Evolutionary conservation across 1,284 basidiomycete genomes (phyloP).

Genomic region (Fomes fomentarius): DNA sequence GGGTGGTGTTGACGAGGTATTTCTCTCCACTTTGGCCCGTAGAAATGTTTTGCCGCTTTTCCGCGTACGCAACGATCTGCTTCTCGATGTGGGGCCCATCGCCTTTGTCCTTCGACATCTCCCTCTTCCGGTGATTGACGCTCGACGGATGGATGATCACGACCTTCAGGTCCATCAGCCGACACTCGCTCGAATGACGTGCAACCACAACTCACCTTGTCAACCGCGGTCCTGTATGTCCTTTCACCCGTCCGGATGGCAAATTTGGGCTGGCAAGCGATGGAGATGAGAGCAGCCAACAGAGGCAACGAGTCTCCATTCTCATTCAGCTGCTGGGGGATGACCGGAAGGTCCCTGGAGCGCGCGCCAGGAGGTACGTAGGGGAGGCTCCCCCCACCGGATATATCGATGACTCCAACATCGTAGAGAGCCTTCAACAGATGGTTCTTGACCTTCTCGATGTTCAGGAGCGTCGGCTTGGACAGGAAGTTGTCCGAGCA

Average conservation of each 20-base stretch:
- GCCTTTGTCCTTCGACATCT: conserved; percentile 45
- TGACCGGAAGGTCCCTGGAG: conserved; percentile 34
- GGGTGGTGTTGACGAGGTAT: conserved; percentile 82
- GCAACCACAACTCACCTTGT: conserved; percentile 89
- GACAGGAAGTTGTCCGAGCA: conserved; percentile 88
- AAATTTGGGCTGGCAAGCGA: conserved; percentile 93
- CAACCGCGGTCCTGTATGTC: conserved; percentile 78
- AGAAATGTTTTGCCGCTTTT: conserved; percentile 83
- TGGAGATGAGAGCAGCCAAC: conserved; percentile 85
- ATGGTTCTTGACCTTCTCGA: conserved; percentile 86
- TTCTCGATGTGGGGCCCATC: conserved; percentile 58
- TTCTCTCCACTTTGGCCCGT: conserved; percentile 55
- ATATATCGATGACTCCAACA: conserved; percentile 82
- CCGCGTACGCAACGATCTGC: conserved; percentile 84
- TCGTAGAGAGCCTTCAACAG: conserved; percentile 80
- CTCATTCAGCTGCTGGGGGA: conserved; percentile 74
- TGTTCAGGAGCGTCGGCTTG: conserved; percentile 81
- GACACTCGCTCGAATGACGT: too few species aligned
- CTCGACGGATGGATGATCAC: conserved; percentile 86
- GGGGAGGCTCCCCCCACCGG: conserved; percentile 59
- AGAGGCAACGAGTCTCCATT: conserved; percentile 82
- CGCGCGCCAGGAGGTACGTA: conserved; percentile 27
- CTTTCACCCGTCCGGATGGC: conserved; percentile 81
- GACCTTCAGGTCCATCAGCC: conserved; percentile 42
- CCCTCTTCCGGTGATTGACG: conserved; percentile 80